Percentiles rank a stretch among this genome's conserved stretches.
These are phyloP conservation scores for Maudiozyma serrabonitensis DNA, from an alignment of 805 yeast species.

Conservation along the genomic window DNA sequence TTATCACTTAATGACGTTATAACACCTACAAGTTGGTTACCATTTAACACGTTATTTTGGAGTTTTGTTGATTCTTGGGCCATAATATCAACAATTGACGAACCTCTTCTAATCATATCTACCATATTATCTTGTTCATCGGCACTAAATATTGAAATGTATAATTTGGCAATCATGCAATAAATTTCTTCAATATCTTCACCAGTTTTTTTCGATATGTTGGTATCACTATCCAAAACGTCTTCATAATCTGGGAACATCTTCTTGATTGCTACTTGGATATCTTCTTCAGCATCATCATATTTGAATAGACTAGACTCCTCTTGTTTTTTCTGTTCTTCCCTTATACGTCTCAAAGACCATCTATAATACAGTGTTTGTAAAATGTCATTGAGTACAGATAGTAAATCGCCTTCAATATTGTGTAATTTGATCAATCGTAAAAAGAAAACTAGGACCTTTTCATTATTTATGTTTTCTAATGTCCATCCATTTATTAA, in stretches of 20 bases:
- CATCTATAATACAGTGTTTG: constrained; percentile 67
- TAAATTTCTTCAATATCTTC: constrained; percentile 38
- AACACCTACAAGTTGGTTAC: constrained; percentile 30
- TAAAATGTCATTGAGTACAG: constrained; percentile 38
- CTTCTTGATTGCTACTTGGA: constrained; percentile 68
- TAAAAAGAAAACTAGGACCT: constrained; percentile 40
- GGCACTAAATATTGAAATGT: constrained; percentile 35
- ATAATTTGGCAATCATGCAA: constrained; percentile 39
- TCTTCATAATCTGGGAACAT: constrained; percentile 86
- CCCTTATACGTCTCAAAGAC: constrained; percentile 61
- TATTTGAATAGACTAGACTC: constrained; percentile 58
- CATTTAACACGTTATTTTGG: constrained; percentile 15
- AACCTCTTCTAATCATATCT: constrained; percentile 35
- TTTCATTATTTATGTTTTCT: constrained; percentile 42
- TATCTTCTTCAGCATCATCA: constrained; percentile 51
- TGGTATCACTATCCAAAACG: constrained; percentile 16
- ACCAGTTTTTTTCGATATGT: constrained; percentile 5
- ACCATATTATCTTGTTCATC: constrained; percentile 11
- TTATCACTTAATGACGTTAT: constrained; percentile 29
- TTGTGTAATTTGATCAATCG: constrained; percentile 33
- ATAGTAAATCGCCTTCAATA: constrained; percentile 10
- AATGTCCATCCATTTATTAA: constrained; percentile 34
- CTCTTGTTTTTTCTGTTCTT: constrained; percentile 52
- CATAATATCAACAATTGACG: constrained; percentile 26
- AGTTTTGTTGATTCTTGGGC: constrained; percentile 15